Evolutionary conservation across 2,329 filamentous ascomycete genomes (phyloP), one percentile per base, ranked within the genome.

Genomic region (Mycosphaerella sp.): DNA sequence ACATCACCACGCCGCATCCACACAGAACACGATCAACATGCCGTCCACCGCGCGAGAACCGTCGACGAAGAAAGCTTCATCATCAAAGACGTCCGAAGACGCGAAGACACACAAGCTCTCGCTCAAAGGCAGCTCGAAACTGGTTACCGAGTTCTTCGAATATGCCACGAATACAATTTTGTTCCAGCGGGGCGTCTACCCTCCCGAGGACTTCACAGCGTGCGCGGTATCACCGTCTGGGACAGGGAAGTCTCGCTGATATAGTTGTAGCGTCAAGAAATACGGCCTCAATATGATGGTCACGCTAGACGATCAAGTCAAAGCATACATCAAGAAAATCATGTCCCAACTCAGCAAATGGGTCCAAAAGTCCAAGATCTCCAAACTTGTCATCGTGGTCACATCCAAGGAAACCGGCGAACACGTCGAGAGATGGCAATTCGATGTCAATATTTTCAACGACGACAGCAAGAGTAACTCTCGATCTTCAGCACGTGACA

Each of bases 271-370:
- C 10, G 91, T 98, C 67, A 98, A 98, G 77, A 98, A 98, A 76
- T 98, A 98, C 85, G 93, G 93, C 66, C 82, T 98, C 66, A 97
- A 95, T 67, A 95, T 96, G 90, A 87, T 95, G 66, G 91, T 97
- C 48, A 95, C 92, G 32, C 83, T 90, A 60, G 93, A 98, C 71
- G 93, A 97, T 76, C 92, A 98, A 75, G 93, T 98, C 69, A 95
- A 95, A 74, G 89, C 91, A 32, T 98, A 98, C 75, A 95, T 98
- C 78, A 96, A 95, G 74, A 95, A 95, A 75, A 97, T 98, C 76
- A 98, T 96, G 91, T 85, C 85, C 29, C 93, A 98, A 73, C 82
- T 98, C 55, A 92, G 95, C 76, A 89, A 89, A 70, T 98, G 93
- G 93, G 97, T 97, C 90, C 80, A 90, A 50, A 88, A 87, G 65